phyloP scores from a whole-genome alignment of 352 stramenopile species.

The Pythium coloratum region DNA sequence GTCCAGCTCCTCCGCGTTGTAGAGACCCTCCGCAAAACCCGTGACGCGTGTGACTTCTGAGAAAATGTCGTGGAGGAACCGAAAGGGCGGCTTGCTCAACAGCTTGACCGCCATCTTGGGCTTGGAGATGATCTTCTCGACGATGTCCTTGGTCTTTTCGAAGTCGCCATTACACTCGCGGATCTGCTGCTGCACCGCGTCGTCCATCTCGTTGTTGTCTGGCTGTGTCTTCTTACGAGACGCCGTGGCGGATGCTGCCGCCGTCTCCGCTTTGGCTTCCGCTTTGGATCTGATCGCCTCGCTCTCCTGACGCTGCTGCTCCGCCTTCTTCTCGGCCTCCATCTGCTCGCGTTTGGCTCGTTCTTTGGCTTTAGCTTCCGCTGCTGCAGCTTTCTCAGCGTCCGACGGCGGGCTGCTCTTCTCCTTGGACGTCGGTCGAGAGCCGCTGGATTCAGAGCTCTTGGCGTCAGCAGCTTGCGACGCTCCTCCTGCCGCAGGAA shows the following conservation, averaged over 20 bases:
- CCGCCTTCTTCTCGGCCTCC: constrained; percentile 31
- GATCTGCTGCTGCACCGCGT: constrained; percentile 55
- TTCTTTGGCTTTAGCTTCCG: constrained; percentile 54
- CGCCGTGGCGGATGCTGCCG: constrained; percentile 20
- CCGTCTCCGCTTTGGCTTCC: constrained; percentile 40
- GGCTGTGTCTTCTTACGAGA: constrained; percentile 31
- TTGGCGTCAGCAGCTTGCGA: constrained; percentile 30
- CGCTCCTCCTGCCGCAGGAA: constrained; percentile 14
- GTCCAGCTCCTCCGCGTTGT: constrained; percentile 86
- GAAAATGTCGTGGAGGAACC: constrained; percentile 87
- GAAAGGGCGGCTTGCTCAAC: constrained; percentile 84
- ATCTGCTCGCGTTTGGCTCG: constrained; percentile 43
- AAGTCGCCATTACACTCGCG: constrained; percentile 75
- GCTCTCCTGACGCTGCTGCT: constrained; percentile 17
- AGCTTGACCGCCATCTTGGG: constrained; percentile 87
- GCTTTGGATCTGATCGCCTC: constrained; percentile 24
- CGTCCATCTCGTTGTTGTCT: constrained; percentile 54
- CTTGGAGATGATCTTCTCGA: constrained; percentile 81
- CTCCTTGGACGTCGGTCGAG: constrained; percentile 48
- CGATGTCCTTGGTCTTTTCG: constrained; percentile 68
- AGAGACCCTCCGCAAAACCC: constrained; percentile 85
- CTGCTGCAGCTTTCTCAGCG: constrained; percentile 35
- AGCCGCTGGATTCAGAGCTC: constrained; percentile 21
- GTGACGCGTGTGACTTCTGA: constrained; percentile 78
- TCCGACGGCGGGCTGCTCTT: constrained; percentile 25